Evolutionary conservation across 139 green algal species (phyloP), one percentile per base, ranked within the genome.

Genomic region (Volvox africanus): DNA sequence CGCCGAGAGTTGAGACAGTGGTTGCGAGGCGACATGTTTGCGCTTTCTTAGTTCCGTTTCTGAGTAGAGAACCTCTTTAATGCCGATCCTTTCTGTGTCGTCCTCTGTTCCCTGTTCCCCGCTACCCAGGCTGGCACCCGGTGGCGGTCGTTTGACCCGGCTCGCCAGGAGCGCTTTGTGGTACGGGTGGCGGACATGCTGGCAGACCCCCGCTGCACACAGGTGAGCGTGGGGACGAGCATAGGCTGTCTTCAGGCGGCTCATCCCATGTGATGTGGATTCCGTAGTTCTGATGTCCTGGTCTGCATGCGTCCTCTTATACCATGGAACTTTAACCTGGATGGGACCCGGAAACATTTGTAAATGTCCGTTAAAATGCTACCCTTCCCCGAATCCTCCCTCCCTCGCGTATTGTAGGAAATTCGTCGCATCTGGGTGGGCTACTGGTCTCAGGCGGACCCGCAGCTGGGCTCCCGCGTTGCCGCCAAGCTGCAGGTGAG

Each of bases 371-470:
- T n/a, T n/a, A n/a, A n/a, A n/a, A n/a, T n/a, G n/a, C n/a, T n/a
- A n/a, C n/a, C n/a, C n/a, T n/a, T n/a, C n/a, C n/a, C n/a, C n/a
- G n/a, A 44, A n/a, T 19, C 75, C 75, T 24, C 75, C 75, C 75
- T 0, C 75, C 75, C 3, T 24, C 75, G 5, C 35, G 44, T 35
- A 24, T 11, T 61, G 61, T 30, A 92, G 73, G 94, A 96, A 91
- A 96, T 96, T 81, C 93, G 94, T 9, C 92, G 97, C 73, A 96
- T 99, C 82, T 99, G 98, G 98, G 86, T 99, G 71, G 97, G 97
- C 76, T 99, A 99, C 95, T 97, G 97, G 95, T 94, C 92, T 9
- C 97, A 99, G 96, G 95, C 93, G 32, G 97, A 99, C 91, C 35
- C 84, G 3, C 89, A 93, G 32, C 93, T 99, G 88, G 97, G 97